Evolutionary conservation across 139 green algal species (phyloP).

Genomic region (Bryopsis sp.): DNA sequence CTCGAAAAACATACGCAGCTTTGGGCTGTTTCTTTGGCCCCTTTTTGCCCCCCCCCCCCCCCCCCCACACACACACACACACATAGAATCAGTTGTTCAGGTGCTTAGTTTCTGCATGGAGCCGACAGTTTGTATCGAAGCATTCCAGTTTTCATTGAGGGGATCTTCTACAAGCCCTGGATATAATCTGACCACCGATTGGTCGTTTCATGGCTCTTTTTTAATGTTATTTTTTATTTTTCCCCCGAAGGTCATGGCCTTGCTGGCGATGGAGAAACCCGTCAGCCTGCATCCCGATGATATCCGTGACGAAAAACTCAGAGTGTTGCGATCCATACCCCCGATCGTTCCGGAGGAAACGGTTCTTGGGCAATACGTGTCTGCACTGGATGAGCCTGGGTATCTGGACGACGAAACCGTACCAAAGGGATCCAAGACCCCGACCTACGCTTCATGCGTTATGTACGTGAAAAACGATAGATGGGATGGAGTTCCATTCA

Average conservation of each 20-base stretch:
- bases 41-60: no score
- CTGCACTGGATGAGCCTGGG: conserved; percentile 41
- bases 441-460: conserved; percentile 79
- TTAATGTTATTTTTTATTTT: conserved; percentile 2
- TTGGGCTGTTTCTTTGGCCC: no score
- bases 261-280: conserved; percentile 92
- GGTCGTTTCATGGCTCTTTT: no score
- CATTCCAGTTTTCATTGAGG: no score
- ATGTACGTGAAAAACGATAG: conserved; percentile 88
- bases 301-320: conserved; percentile 88
- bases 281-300: conserved; percentile 79
- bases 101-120: no score
- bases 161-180: no score
- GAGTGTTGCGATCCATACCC: conserved; percentile 70
- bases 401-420: conserved; percentile 91
- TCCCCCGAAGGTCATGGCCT: conserved; percentile 59
- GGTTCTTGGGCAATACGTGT: conserved; percentile 92
- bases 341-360: conserved; percentile 43
- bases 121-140: no score
- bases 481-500: conserved; percentile 80
- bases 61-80: no score
- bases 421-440: conserved; percentile 56
- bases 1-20: no score
- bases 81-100: no score
- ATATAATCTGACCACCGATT: no score